Percentiles rank a stretch among this genome's conserved stretches.
phyloP scores from a whole-genome alignment of 768 basidiomycete genomes.

The Gyrodon lividus region DNA sequence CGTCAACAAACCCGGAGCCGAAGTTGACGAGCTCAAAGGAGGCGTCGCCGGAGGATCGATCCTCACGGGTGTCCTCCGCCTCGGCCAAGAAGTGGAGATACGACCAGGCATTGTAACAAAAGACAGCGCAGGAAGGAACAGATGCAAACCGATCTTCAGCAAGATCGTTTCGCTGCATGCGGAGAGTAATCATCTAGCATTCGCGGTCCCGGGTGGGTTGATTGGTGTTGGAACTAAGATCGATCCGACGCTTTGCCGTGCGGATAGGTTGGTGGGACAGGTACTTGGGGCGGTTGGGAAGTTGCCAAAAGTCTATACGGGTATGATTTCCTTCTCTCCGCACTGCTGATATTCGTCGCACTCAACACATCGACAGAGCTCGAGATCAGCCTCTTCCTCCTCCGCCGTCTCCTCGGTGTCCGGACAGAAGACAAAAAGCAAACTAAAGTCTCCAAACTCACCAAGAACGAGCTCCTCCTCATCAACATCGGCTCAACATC shows the following conservation, averaged over 20 bases:
- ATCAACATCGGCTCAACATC: constrained; percentile 99
- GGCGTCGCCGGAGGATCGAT: constrained; percentile 98
- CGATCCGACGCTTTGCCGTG: constrained; percentile 94
- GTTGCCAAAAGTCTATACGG: constrained; percentile 89
- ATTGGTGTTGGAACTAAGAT: constrained; percentile 98
- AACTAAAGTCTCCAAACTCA: constrained; percentile 90
- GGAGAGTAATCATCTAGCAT: constrained; percentile 90
- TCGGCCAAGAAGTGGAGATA: constrained; percentile 95
- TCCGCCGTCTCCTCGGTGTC: constrained; percentile 94
- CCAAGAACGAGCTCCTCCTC: constrained; percentile 87
- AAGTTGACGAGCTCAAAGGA: constrained; percentile 95
- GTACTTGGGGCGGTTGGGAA: constrained; percentile 94
- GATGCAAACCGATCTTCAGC: constrained; percentile 93
- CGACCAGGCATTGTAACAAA: constrained; percentile 96
- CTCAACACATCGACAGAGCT: constrained; percentile 51
- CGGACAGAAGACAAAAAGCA: constrained; percentile 99
- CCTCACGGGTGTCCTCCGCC: constrained; percentile 83
- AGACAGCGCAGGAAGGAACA: constrained; percentile 84
- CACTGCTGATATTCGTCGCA: too few relatives aligned
- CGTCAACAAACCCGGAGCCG: constrained; percentile 98
- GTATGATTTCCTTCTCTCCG: constrained; percentile 33
- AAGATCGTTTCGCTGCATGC: constrained; percentile 89
- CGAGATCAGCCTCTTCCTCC: constrained; percentile 91
- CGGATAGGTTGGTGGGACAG: constrained; percentile 95
- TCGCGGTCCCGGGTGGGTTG: constrained; percentile 95